Conservation (phyloP, 768 basidiomycete genomes). For the Lentinula boryana region DNA sequence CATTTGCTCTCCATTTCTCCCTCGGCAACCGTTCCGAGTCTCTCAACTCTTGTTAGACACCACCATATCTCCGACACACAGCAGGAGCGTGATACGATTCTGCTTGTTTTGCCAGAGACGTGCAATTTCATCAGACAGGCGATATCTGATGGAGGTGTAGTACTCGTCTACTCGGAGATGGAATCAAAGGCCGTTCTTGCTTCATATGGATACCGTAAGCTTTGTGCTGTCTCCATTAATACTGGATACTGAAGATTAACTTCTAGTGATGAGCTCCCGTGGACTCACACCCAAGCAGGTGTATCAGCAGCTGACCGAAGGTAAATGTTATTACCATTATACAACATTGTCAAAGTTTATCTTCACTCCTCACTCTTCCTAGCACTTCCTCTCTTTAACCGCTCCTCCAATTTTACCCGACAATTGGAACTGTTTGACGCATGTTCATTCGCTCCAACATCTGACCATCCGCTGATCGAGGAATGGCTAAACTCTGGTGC, state of each 20-base stretch:
- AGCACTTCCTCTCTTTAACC: constrained; percentile 53
- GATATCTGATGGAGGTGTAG: constrained; percentile 31
- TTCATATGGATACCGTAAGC: constrained; percentile 48
- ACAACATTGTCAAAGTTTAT: not conserved
- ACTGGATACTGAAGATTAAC: constrained; percentile 3
- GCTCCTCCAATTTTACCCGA: constrained; percentile 37
- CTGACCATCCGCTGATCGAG: constrained; percentile 31
- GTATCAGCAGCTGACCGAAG: constrained; percentile 32
- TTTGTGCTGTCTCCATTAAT: not conserved
- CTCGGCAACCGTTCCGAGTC: constrained; percentile 30
- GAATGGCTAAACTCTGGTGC: constrained; percentile 26
- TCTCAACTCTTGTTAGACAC: constrained; percentile 28
- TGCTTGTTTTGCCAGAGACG: constrained; percentile 40
- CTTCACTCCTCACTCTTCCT: not conserved
- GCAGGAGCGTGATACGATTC: constrained; percentile 29
- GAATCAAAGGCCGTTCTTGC: constrained; percentile 51
- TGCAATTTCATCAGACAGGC: constrained; percentile 41
- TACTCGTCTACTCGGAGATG: constrained; percentile 49
- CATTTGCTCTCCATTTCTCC: constrained; percentile 52
- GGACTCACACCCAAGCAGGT: constrained; percentile 33
- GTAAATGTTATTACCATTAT: constrained; percentile 17
- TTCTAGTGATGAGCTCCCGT: constrained; percentile 41
- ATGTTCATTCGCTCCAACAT: constrained; percentile 32
- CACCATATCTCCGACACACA: constrained; percentile 37
- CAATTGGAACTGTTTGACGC: constrained; percentile 42